phyloP scores from a whole-genome alignment of 2,329 filamentous ascomycete species.

The Pseudogymnoascus sp. region DNA sequence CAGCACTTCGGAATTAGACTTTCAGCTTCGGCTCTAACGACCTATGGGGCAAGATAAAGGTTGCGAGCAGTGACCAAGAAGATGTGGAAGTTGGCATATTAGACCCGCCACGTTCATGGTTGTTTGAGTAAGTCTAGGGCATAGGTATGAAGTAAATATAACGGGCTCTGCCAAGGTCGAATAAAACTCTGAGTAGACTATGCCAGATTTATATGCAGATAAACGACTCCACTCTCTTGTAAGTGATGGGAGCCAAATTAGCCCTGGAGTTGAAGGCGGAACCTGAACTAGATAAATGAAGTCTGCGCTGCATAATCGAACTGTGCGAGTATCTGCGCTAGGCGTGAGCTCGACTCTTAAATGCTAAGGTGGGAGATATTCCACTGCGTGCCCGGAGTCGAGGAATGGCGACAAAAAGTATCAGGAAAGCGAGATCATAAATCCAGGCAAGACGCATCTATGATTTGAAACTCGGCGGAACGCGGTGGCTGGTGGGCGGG shows the following conservation, averaged over 20 bases:
- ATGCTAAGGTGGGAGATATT: background rate
- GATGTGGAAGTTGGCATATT: slow-evolving; percentile 16
- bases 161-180: slow-evolving; percentile 18
- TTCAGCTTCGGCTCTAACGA: slow-evolving; percentile 17
- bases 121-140: slow-evolving; percentile 11
- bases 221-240: slow-evolving; percentile 11
- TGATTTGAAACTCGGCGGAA: background rate
- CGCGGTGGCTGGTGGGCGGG: background rate
- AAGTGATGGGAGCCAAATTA: slow-evolving; percentile 17
- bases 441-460: background rate
- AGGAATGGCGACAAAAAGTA: background rate
- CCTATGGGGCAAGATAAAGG: slow-evolving; percentile 14
- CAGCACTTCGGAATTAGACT: slow-evolving; percentile 17
- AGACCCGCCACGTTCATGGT: slow-evolving; percentile 13
- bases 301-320: background rate
- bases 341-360: background rate
- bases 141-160: slow-evolving; percentile 17
- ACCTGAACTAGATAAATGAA: slow-evolving; percentile 7
- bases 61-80: slow-evolving; percentile 16
- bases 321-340: background rate
- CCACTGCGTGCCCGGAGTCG: background rate
- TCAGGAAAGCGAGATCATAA: background rate
- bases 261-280: slow-evolving; percentile 16
- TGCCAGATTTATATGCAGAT: slow-evolving; percentile 22
- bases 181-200: slow-evolving; percentile 17